Evolutionary conservation across 768 basidiomycete genomes (phyloP).

Genomic region (Lactarius psammicola): DNA sequence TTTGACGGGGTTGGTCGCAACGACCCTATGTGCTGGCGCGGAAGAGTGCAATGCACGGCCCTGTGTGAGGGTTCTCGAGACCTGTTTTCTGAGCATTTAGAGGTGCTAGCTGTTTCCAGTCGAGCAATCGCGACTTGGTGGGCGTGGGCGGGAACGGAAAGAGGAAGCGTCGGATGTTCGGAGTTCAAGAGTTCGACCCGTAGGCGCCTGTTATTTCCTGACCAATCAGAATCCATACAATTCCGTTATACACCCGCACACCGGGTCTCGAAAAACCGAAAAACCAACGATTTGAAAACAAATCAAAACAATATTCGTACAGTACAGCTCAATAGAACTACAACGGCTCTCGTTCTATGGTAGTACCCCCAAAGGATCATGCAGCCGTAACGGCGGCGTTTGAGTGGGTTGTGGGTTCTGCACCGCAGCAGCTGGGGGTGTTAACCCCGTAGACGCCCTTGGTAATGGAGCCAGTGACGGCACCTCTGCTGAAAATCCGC

Average conservation of each 20-base stretch:
- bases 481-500: conserved; percentile 35
- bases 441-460: conserved; percentile 39
- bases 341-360: conserved; percentile 24
- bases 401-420: conserved; percentile 27
- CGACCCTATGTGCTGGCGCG: conserved; percentile 54
- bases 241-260: neutral
- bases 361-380: conserved; percentile 36
- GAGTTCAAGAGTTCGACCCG: neutral
- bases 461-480: conserved; percentile 54
- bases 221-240: conserved; percentile 27
- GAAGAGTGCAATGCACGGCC: conserved; percentile 66
- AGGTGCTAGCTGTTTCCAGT: conserved; percentile 18
- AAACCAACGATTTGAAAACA: neutral
- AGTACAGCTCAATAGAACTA: conserved; percentile 4
- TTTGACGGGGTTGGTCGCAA: conserved; percentile 70
- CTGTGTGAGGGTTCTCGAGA: conserved; percentile 51
- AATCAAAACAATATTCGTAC: neutral
- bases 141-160: conserved; percentile 17
- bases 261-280: neutral
- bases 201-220: neutral
- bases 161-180: neutral
- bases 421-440: conserved; percentile 17
- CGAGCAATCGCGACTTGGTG: conserved; percentile 25
- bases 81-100: conserved; percentile 62
- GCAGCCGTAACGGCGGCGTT: conserved; percentile 28